Evolutionary conservation across 495 filamentous ascomycete species (phyloP), one percentile per base, ranked within the genome.

Genomic region (Lichenothelia convexa): DNA sequence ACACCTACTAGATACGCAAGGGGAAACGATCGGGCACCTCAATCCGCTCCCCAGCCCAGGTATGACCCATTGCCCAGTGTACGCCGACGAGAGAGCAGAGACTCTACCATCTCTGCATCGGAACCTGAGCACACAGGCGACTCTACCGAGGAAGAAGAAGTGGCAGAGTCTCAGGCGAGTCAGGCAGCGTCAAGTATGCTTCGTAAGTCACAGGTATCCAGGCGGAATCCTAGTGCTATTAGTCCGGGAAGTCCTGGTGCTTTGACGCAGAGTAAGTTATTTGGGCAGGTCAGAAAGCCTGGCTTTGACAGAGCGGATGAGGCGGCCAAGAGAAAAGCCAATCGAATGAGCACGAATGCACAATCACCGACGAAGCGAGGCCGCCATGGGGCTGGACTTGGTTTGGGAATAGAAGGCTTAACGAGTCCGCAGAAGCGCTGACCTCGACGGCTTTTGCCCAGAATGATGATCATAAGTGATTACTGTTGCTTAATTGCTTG

Each of bases 61-160:
- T 29, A 29, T 2, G 9, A 29, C 15, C n/a, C n/a, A n/a, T 9
- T 12, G 23, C 16, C 22, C 18, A 33, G 30, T 15, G 36, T 21
- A 8, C 24, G 39, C n/a, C 50, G 56, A 23, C 67, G 65, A 34
- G 69, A 75, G 47, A 80, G 81, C 48, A 67, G 80, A 32, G 83
- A 93, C 45, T 89, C 80, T 59, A 93, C 85, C 4, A 86, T 93
- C 34, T 92, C 85, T 0, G 82, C 73, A 13, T 76, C 79, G 3
- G 81, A 87, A 38, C 68, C 70, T 17, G 77, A 79, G 30, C 68
- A 71, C 13, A 68, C 72, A 32, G 64, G 44, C 12, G 54, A 47
- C 22, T 15, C 30, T 16, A 30, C 23, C 16, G 49, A 51, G 5
- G 57, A 72, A 23, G 65, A 73, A 41, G 69, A 70, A 1, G 54